Base-by-base conservation (phyloP, 306 rosid species). In the Pyrus betulifolia region DNA sequence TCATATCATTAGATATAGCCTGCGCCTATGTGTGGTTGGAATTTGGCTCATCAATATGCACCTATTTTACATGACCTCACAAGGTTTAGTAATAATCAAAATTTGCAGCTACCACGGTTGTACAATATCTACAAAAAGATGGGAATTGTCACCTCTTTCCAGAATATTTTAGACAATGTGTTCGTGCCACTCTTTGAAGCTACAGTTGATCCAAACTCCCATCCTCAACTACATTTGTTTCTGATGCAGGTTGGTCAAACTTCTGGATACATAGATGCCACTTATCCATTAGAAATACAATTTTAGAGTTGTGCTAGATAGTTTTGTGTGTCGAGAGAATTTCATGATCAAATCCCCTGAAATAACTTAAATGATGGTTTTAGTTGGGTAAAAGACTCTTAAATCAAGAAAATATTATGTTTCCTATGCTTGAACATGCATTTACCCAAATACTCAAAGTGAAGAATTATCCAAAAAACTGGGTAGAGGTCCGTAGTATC, bases 131-230 rank as follows among this genome's bases (percentile, higher is more conserved):
- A 92, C 93, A 90, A 86, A 85, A 76, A 51, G 35, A 87, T 92
- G 97, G 97, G 97, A 77, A 92, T 85, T 59, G 96, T 85, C 67
- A 90, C 89, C 62, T 90, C 96, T 74, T 92, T 90, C 77, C 97
- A 92, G 82, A 90, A 87, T 81, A 92, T 92, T 82, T 84, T 90
- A 69, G 96, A 92, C 79, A 90, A 92, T 33, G 83, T 90, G 69
- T 92, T 92, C 75, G 83, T 92, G 80, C 97, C 97, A 22, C 86
- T 92, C 63, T 92, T 92, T 72, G 97, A 92, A 83, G 92, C 80
- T 81, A 90, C 97, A 3, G 80, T 92, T 23, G 87, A 90, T 86
- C 97, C 97, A 74, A 86, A 86, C 66, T 90, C 97, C 62, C 97
- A 92, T 78, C 96, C 93, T 74, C 97, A 90, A n/a, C 81, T 92